Evolutionary conservation across 2,329 filamentous ascomycete genomes (phyloP).

Genomic region (Rutstroemia sydowiana): DNA sequence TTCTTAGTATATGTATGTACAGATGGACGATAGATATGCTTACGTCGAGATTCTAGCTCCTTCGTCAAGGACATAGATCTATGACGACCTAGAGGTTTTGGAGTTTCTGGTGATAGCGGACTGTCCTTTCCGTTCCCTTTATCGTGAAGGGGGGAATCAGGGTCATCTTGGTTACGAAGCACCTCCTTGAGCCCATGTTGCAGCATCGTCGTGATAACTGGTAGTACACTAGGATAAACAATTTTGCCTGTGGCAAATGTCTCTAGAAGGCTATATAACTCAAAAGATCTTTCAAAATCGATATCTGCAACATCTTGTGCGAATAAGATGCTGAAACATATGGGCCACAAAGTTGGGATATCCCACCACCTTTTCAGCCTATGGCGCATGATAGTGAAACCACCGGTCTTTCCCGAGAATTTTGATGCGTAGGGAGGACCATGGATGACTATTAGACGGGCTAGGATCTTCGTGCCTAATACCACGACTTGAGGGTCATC

Average conservation of each 20-base stretch:
- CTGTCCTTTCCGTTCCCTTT: constrained; percentile 19
- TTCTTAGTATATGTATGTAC: constrained; percentile 6
- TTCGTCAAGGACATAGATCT: constrained; percentile 61
- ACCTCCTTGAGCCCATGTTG: constrained; percentile 73
- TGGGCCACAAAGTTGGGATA: constrained; percentile 74
- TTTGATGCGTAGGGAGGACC: constrained; percentile 76
- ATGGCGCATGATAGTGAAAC: constrained; percentile 78
- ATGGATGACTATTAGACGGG: constrained; percentile 75
- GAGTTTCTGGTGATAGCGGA: constrained; percentile 18
- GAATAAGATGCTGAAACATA: constrained; percentile 84
- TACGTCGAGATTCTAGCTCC: constrained; percentile 49
- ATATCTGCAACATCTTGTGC: constrained; percentile 71
- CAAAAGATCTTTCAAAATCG: constrained; percentile 66
- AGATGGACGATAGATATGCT: constrained; percentile 22
- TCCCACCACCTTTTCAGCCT: constrained; percentile 85
- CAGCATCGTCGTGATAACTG: constrained; percentile 79
- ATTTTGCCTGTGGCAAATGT: constrained; percentile 65
- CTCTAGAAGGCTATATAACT: constrained; percentile 65
- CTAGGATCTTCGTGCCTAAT: constrained; percentile 73
- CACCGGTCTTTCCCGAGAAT: constrained; percentile 83
- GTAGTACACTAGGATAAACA: constrained; percentile 67
- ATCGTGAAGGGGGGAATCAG: constrained; percentile 42
- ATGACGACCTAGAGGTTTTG: constrained; percentile 12
- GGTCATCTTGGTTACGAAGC: constrained; percentile 53
- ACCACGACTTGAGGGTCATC: constrained; percentile 77